Evolutionary conservation across 1,284 basidiomycete species (phyloP).

Genomic region (Cryptococcus deneoformans): DNA sequence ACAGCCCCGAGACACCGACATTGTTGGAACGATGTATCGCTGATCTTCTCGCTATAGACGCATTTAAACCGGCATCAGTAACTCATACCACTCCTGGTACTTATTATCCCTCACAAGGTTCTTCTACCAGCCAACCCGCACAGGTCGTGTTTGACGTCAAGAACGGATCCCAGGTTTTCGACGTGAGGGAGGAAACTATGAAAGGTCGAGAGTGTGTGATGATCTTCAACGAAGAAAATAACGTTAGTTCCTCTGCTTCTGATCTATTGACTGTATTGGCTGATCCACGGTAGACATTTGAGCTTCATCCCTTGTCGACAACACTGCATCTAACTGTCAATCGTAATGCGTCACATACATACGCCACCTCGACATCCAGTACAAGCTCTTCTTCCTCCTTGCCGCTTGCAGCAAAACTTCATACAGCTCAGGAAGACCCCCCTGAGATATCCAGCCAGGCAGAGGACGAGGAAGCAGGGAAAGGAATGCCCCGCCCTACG

Average conservation of each 20-base stretch:
- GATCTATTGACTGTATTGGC: neutral
- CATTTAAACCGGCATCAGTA: slow-evolving; percentile 44
- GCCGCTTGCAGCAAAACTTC: neutral
- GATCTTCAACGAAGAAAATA: slow-evolving; percentile 29
- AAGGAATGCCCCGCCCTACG: no score
- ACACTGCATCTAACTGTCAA: slow-evolving; percentile 37
- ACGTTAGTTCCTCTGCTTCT: slow-evolving; percentile 19
- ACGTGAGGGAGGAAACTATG: slow-evolving; percentile 27
- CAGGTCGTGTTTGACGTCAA: slow-evolving; percentile 19
- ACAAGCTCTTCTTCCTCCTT: slow-evolving; percentile 8
- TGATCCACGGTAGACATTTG: slow-evolving; percentile 21
- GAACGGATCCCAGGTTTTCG: slow-evolving; percentile 37
- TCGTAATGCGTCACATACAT: slow-evolving; percentile 20
- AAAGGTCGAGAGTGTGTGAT: slow-evolving; percentile 39
- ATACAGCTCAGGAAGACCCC: no score
- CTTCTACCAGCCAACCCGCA: neutral
- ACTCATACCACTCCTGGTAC: slow-evolving; percentile 21
- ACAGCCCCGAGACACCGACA: neutral
- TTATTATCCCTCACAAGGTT: slow-evolving; percentile 7
- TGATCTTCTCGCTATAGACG: slow-evolving; percentile 19
- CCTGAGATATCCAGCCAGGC: no score
- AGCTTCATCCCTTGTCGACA: slow-evolving; percentile 28
- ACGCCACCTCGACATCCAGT: neutral
- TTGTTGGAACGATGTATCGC: no score
- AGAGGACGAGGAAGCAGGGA: no score